Conservation (phyloP, 2,329 filamentous ascomycete species). For the Rasamsonia emersonii region DNA sequence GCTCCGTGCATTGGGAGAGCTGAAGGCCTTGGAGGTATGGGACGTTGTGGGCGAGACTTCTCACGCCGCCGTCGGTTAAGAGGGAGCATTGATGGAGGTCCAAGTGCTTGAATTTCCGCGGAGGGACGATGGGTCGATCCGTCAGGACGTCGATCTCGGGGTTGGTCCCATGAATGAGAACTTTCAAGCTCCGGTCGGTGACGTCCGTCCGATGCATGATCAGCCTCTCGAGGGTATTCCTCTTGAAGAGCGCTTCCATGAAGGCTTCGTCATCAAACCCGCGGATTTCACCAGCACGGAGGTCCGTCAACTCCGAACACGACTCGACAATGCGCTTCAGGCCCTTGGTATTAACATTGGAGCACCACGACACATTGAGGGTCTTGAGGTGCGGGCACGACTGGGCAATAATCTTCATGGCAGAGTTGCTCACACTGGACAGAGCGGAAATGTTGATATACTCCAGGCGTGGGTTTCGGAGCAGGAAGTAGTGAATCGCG, state of each 20-base stretch:
- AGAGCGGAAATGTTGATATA: constrained; percentile 82
- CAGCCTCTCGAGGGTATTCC: constrained; percentile 75
- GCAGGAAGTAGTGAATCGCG: constrained; percentile 66
- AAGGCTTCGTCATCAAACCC: constrained; percentile 70
- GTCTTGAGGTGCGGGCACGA: constrained; percentile 74
- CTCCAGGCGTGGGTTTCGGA: constrained; percentile 69
- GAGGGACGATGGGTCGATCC: constrained; percentile 64
- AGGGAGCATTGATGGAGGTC: constrained; percentile 72
- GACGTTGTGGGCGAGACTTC: constrained; percentile 61
- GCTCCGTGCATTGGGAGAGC: constrained; percentile 63
- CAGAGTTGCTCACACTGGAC: constrained; percentile 63
- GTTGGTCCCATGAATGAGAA: constrained; percentile 66
- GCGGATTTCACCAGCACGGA: constrained; percentile 71
- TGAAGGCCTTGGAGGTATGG: constrained; percentile 76
- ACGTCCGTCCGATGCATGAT: constrained; percentile 70
- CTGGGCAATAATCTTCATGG: constrained; percentile 76
- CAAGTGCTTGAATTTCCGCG: constrained; percentile 71
- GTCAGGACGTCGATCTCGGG: constrained; percentile 76
- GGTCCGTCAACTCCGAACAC: constrained; percentile 65
- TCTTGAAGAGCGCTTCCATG: constrained; percentile 64
- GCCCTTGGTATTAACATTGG: constrained; percentile 69
- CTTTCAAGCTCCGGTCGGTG: constrained; percentile 62
- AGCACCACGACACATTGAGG: constrained; percentile 90
- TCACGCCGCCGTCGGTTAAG: constrained; percentile 66
- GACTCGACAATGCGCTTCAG: constrained; percentile 62